Conservation (phyloP, 2,329 filamentous ascomycete species). For the Penicillium sp. region DNA sequence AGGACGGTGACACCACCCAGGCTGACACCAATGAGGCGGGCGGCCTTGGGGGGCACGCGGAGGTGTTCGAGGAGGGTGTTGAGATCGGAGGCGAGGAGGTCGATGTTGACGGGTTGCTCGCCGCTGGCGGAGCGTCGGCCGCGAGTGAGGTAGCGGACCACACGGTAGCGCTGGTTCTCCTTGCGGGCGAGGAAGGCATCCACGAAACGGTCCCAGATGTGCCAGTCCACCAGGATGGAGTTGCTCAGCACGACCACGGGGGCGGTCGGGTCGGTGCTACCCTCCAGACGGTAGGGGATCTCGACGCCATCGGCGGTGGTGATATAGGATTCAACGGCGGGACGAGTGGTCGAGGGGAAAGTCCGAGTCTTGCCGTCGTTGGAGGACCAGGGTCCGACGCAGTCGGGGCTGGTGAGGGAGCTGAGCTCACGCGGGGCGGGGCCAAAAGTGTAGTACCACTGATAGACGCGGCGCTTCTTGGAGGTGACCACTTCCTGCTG, state of each 20-base stretch:
- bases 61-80: slow-evolving; percentile 68
- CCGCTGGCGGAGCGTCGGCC: slow-evolving; percentile 60
- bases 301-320: slow-evolving; percentile 69
- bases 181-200: slow-evolving; percentile 59
- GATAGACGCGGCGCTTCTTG: slow-evolving; percentile 65
- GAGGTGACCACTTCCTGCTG: slow-evolving; percentile 62
- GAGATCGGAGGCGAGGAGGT: slow-evolving; percentile 71
- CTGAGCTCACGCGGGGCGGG: slow-evolving; percentile 71
- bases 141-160: slow-evolving; percentile 78
- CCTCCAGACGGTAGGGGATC: slow-evolving; percentile 77
- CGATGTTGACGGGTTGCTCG: slow-evolving; percentile 59
- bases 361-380: slow-evolving; percentile 62
- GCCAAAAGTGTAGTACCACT: slow-evolving; percentile 80
- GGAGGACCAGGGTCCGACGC: slow-evolving; percentile 57
- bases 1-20: slow-evolving; percentile 80
- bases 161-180: slow-evolving; percentile 65
- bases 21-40: slow-evolving; percentile 74
- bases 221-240: slow-evolving; percentile 75
- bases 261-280: slow-evolving; percentile 66
- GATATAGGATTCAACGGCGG: slow-evolving; percentile 69
- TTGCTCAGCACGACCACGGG: slow-evolving; percentile 78
- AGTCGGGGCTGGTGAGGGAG: slow-evolving; percentile 55
- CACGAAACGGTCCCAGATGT: slow-evolving; percentile 81
- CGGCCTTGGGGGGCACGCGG: slow-evolving; percentile 65
- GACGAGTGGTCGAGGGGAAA: slow-evolving; percentile 44